A percentile compares a stretch with the other conserved stretches of the same genome.
These are phyloP conservation scores for Talaromyces sp. DNA, from an alignment of 2,329 filamentous ascomycete genomes.

Conservation along the genomic window DNA sequence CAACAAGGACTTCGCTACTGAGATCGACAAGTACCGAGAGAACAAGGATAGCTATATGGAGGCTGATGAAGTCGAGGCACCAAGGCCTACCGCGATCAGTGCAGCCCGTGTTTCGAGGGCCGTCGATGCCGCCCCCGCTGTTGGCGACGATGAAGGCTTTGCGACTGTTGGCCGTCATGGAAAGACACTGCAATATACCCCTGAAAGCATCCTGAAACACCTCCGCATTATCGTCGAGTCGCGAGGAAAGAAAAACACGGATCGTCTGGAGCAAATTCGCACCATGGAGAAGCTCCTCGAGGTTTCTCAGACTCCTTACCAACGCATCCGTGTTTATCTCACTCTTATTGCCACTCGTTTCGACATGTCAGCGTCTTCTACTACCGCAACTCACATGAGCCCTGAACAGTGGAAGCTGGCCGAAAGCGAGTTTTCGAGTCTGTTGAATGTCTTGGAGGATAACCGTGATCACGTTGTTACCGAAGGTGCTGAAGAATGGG, in stretches of 20 bases:
- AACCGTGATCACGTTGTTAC: constrained; percentile 79
- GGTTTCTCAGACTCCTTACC: constrained; percentile 86
- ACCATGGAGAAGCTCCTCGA: constrained; percentile 95
- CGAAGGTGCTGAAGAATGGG: constrained; percentile 95
- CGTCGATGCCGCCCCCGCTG: constrained; percentile 44
- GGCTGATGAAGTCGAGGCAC: constrained; percentile 66
- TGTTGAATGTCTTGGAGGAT: constrained; percentile 74
- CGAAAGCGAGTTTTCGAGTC: constrained; percentile 74
- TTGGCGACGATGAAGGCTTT: constrained; percentile 78
- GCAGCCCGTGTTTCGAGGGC: constrained; percentile 38
- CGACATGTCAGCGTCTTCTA: constrained; percentile 76
- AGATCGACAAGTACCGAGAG: constrained; percentile 81
- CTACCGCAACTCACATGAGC: constrained; percentile 71
- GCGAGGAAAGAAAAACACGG: constrained; percentile 98
- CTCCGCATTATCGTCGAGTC: constrained; percentile 89
- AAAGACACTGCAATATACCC: constrained; percentile 84
- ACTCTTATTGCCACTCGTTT: constrained; percentile 91
- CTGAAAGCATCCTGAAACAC: constrained; percentile 97
- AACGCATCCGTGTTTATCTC: constrained; percentile 85
- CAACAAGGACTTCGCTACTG: constrained; percentile 86
- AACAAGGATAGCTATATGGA: constrained; percentile 87
- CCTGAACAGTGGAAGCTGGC: constrained; percentile 96
- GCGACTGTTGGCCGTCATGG: constrained; percentile 84
- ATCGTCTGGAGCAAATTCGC: constrained; percentile 88
- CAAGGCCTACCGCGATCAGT: constrained; percentile 48